Base-by-base conservation (phyloP, 768 basidiomycete species). In the Pisolithus orientalis region DNA sequence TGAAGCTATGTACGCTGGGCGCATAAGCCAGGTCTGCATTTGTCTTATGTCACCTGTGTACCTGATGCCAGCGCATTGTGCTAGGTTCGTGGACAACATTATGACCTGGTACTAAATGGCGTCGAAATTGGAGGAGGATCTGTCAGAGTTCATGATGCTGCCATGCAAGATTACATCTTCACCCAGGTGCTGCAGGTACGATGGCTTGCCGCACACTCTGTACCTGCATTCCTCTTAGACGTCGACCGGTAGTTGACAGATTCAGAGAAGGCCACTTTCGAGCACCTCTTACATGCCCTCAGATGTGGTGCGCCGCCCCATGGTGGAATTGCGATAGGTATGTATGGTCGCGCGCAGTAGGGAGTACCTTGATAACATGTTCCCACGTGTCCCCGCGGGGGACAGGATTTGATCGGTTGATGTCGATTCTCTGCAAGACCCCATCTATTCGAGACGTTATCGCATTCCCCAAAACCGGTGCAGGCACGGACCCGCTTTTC, bases 81-180 rank as follows among this genome's bases (percentile, higher is more conserved):
- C 34, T 34, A 91, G 86, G 86, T 94, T 60, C 84, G 94, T 49
- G 94, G 93, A 16, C 94, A 97, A 65, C 94, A 97, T 68, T 97
- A 96, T 63, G 94, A 97, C 72, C 83, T 97, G 40, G 93, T 97
- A 28, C 67, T 97, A 57, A 93, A 97, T 67, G 94, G 94, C 6
- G 81, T 86, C 53, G 94, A 97, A 73, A 88, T 97, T 57, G 94
- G 92, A 7, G 94, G 94, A 27, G 94, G 94, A 27, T 92, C 89
- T 39, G 94, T 97, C 55, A 83, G 94, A 62, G 80, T 97, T 24
- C 94, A 97, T 63, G 92, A 95, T 68, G 82, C 88, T 6, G 67
- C 63, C 43, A 85, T 96, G 82, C 94, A 96, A 65, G 87, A 94
- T 56, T 76, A 84, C 67, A 82, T 95, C 55, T 85, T 95, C 56